Base-by-base conservation (phyloP, 768 basidiomycete genomes). In the Calocera cornea region DNA sequence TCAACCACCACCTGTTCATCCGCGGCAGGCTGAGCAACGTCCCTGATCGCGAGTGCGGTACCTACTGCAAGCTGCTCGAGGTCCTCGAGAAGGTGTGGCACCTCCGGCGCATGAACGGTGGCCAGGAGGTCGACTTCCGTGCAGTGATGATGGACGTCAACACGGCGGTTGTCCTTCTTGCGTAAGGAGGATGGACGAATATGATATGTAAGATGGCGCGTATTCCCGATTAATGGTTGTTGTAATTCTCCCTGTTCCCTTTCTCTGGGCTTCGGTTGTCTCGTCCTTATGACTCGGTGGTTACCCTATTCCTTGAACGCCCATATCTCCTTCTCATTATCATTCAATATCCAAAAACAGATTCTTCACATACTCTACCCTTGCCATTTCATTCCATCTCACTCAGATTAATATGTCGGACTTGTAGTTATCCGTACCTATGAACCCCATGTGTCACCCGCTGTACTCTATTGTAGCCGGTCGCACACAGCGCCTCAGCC, bases 81-180 rank as follows among this genome's bases (percentile, higher is more conserved):
- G 47, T 31, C 10, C 41, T 41, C 77, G 65, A 50, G 70, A 65
- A 72, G 69, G 66, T 70, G 67, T 7, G 74, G 71, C 41, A 19
- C n/a, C 29, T 22, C 27, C 38, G 66, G 67, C 11, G 31, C n/a
- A 5, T 19, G 19, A 19, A 19, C 44, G 3, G 19, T 47, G 44
- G 44, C 5, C 44, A 47, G 7, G 76, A 80, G 12, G 84, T 90
- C 50, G 79, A 80, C 68, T 92, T 90, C 89, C 81, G 87, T 38
- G 76, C 80, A 67, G 77, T 80, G 17, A 80, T 90, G 76, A 78
- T 76, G 31, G 75, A 80, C 34, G 74, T 76, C 66, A 71, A 74
- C 40, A 68, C 67, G 64, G 75, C 75, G 24, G 75, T 82, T 64
- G 81, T 88, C 73, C 78, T 88, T 65, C 82, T 91, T 50, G 85